Conservation (phyloP, 1,139 yeast species). For the Geotrichum klebahnii region DNA sequence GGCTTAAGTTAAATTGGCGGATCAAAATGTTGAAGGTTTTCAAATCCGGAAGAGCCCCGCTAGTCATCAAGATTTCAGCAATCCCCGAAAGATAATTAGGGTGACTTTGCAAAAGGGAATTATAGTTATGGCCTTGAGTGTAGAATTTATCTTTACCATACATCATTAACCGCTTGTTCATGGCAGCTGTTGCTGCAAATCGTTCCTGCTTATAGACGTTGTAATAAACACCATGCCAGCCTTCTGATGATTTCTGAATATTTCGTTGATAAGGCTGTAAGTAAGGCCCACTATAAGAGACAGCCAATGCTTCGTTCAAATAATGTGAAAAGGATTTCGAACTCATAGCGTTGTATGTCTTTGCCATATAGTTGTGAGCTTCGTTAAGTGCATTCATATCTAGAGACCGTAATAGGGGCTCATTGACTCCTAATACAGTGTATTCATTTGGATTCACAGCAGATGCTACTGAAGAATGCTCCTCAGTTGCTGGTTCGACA, state of each 20-base stretch:
- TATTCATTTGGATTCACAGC: not conserved
- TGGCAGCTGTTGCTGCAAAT: constrained; percentile 1
- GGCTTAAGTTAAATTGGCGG: constrained; percentile 24
- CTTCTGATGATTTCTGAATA: not conserved
- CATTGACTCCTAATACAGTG: constrained; percentile 8
- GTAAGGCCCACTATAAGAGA: not conserved
- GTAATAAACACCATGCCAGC: not conserved
- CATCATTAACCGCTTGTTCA: not conserved
- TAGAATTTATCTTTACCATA: not conserved
- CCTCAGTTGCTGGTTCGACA: not conserved
- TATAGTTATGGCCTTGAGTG: not conserved
- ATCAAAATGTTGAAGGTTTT: constrained; percentile 29
- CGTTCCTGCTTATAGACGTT: constrained; percentile 6
- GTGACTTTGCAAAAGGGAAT: constrained; percentile 1
- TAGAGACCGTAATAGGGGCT: constrained; percentile 11
- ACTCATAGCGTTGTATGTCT: constrained; percentile 4
- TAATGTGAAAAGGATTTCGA: constrained; percentile 5
- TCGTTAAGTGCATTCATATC: constrained; percentile 12
- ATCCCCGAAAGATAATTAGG: constrained; percentile 13
- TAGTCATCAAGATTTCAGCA: constrained; percentile 24
- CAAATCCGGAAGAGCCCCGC: constrained; percentile 29
- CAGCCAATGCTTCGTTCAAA: not conserved
- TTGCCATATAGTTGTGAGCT: constrained; percentile 11
- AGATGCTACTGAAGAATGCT: not conserved
- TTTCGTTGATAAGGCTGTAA: not conserved